Conservation (phyloP, 306 rosid species). For the Boehmeria nivea region DNA sequence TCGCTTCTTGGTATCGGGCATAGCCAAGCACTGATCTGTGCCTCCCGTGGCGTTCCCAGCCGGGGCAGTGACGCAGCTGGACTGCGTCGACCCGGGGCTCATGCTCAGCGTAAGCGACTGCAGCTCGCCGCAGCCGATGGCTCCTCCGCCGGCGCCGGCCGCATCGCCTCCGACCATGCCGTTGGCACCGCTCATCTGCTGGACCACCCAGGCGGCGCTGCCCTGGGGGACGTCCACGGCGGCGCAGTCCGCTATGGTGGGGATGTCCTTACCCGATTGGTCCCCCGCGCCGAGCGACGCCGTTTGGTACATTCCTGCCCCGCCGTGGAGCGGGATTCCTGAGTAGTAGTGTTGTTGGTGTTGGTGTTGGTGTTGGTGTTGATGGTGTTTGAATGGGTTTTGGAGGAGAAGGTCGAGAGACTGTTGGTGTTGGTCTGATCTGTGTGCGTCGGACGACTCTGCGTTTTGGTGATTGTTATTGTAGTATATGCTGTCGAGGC, state of each 20-base stretch:
- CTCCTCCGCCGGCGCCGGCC: slow-evolving; percentile 34
- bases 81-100: slow-evolving; percentile 88
- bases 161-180: slow-evolving; percentile 25
- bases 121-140: slow-evolving; percentile 53
- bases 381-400: slow-evolving; percentile 42
- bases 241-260: slow-evolving; percentile 14
- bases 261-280: slow-evolving; percentile 34
- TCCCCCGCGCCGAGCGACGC: slow-evolving; percentile 8
- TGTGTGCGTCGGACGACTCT: slow-evolving; percentile 30
- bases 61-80: slow-evolving; percentile 81
- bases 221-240: neutral
- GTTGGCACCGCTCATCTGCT: slow-evolving; percentile 30
- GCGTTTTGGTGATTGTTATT: slow-evolving; percentile 30
- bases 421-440: slow-evolving; percentile 14
- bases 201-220: slow-evolving; percentile 35
- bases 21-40: slow-evolving; percentile 20
- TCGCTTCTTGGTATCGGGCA: slow-evolving; percentile 66
- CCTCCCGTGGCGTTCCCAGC: neutral
- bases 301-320: slow-evolving; percentile 31
- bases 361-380: slow-evolving; percentile 12
- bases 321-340: slow-evolving; percentile 38
- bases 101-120: slow-evolving; percentile 71
- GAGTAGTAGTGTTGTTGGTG: slow-evolving; percentile 40
- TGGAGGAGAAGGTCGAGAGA: slow-evolving; percentile 43
- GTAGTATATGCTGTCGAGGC: slow-evolving; percentile 73